phyloP scores from a whole-genome alignment of 1,139 yeast species.

The Hansenula anomala region DNA sequence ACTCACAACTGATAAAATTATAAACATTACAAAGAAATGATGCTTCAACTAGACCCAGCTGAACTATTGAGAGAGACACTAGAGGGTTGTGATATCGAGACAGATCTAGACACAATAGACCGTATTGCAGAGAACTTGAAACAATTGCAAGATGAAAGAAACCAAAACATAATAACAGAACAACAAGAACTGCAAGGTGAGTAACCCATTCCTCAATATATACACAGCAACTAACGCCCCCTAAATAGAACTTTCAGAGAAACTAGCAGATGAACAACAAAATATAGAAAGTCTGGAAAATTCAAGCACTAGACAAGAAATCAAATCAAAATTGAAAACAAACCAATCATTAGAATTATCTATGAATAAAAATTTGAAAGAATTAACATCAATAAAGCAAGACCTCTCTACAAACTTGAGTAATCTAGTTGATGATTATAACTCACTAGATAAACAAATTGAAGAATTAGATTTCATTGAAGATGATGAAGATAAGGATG shows the following conservation, averaged over 20 bases:
- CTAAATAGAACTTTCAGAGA: constrained; percentile 19
- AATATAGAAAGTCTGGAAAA: constrained; percentile 7
- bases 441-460: constrained; percentile 27
- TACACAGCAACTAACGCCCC: background rate
- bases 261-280: constrained; percentile 13
- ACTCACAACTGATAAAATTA: background rate
- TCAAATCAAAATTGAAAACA: constrained; percentile 16
- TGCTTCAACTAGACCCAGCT: constrained; percentile 34
- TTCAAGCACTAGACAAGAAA: constrained; percentile 12
- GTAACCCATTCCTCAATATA: no score
- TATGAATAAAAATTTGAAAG: constrained; percentile 16
- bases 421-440: constrained; percentile 37
- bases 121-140: constrained; percentile 38
- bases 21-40: constrained; percentile 3
- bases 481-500: constrained; percentile 28
- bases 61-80: constrained; percentile 36
- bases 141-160: constrained; percentile 23
- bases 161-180: constrained; percentile 27
- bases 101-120: constrained; percentile 47
- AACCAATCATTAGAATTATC: constrained; percentile 15
- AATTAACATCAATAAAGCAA: constrained; percentile 17
- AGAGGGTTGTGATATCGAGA: constrained; percentile 47
- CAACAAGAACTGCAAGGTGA: constrained; percentile 15
- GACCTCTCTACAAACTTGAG: constrained; percentile 33
- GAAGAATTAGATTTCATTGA: constrained; percentile 20